Percentiles rank a stretch among this genome's conserved stretches.
Conservation (phyloP, 169 alveolate genomes). For the Eimeria sp. region DNA sequence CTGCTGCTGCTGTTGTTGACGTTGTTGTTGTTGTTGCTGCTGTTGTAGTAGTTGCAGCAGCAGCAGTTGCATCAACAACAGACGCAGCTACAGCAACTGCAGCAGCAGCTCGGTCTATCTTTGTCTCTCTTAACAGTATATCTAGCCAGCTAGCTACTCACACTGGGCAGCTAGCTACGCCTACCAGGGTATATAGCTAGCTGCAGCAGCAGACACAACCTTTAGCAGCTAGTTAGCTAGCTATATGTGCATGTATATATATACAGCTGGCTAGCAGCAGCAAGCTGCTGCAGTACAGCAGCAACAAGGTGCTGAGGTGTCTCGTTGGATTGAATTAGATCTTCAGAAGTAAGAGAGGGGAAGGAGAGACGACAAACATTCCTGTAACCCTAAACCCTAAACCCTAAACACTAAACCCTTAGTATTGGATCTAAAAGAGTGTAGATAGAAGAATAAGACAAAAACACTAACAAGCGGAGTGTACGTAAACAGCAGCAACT, state of each 20-base stretch:
- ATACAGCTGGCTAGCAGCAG: not conserved
- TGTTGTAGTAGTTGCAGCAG: not conserved
- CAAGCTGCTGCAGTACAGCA: not conserved
- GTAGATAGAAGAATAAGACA: too few species aligned
- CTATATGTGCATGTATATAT: not conserved
- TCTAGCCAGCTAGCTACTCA: not conserved
- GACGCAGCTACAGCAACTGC: not conserved
- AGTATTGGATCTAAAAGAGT: not conserved
- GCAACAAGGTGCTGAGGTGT: not conserved
- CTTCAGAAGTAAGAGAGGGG: too few species aligned
- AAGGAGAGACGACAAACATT: too few species aligned
- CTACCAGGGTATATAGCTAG: not conserved
- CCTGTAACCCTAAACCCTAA: not conserved
- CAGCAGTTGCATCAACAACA: not conserved
- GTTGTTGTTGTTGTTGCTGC: too few species aligned
- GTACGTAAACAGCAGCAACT: not conserved
- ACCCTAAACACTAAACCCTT: constrained; percentile 35
- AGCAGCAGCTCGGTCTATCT: not conserved
- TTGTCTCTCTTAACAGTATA: too few species aligned
- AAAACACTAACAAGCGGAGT: not conserved
- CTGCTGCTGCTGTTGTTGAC: not conserved
- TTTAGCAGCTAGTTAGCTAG: not conserved
- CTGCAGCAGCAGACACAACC: not conserved
- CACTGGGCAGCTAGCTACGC: not conserved
- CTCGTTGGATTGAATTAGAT: too few species aligned